Evolutionary conservation across 1,284 basidiomycete species (phyloP), one percentile per base, ranked within the genome.

Genomic region (Boletus coffeatus): DNA sequence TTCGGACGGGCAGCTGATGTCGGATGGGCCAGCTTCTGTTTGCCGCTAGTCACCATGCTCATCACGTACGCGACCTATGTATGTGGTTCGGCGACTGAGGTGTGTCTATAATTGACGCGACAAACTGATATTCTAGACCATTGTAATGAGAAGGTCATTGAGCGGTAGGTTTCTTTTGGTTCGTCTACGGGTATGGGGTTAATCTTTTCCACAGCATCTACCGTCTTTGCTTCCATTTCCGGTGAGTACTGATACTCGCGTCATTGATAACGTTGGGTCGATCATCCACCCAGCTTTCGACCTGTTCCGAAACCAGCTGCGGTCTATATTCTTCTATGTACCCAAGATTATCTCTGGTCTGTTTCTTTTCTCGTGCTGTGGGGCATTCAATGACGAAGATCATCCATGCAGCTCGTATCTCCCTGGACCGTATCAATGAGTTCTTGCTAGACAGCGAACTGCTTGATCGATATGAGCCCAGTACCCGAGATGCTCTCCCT

Each of bases 281-380:
- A 58, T 34, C 14, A 43, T 18, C 29, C 8, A 11, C 29, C 41
- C 11, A 41, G 57, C 57, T 34, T 58, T 58, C 29, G 57, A 58
- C 10, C 25, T 58, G 5, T 46, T 58, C 29, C 57, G 57, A 9
- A 14, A 32, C 21, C 57, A 58, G 6, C 29, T 58, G 32, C 57
- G 57, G 16, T 58, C 57, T n/a, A 18, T 46, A 34, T 58, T 58
- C 29, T 25, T 58, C 41, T 34, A 58, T 21, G 11, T 58, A 29
- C 57, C 57, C 41, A 58, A 58, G n/a, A 48, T 58, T 4, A 18
- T 58, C 34, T 58, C 57, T 4, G 57, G 57, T 58, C 43, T 11
- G 57, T 58, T n/a, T 43, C n/a, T 11, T 46, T 48, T 29, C 14
- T 34, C 13, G 7, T 43, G 13, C 16, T 34, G 10, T n/a, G 37